A percentile compares a stretch with the other conserved stretches of the same genome.
These are phyloP conservation scores for Neostapfia colusana DNA, from an alignment of 176 grass and related monocot genomes.

Conservation along the genomic window DNA sequence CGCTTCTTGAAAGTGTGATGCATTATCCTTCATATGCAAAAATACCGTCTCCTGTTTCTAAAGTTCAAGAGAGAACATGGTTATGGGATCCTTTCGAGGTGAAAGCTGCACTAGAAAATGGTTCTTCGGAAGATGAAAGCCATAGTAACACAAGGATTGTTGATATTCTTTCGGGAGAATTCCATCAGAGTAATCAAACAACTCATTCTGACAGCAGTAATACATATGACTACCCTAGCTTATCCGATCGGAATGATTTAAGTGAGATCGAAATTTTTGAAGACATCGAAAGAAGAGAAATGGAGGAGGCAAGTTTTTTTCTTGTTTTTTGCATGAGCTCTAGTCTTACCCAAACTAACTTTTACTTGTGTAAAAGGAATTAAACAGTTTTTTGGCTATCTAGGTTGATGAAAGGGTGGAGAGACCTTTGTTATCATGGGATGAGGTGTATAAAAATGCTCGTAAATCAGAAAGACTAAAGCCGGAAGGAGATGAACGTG, in stretches of 20 bases:
- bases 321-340: slow-evolving; percentile 11
- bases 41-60: slow-evolving; percentile 59
- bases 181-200: slow-evolving; percentile 47
- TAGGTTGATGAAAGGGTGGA: slow-evolving; percentile 95
- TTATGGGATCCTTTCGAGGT: slow-evolving; percentile 74
- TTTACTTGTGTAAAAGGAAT: slow-evolving; percentile 16
- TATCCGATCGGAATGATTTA: slow-evolving; percentile 79
- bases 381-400: slow-evolving; percentile 24
- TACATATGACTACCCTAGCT: slow-evolving; percentile 60
- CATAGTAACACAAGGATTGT: slow-evolving; percentile 37
- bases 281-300: slow-evolving; percentile 78
- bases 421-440: slow-evolving; percentile 80
- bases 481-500: slow-evolving; percentile 72
- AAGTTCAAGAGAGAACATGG: slow-evolving; percentile 77
- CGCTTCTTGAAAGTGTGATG: slow-evolving; percentile 80
- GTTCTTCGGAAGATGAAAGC: slow-evolving; percentile 29
- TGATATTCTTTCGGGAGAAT: slow-evolving; percentile 58
- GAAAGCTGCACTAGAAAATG: slow-evolving; percentile 47
- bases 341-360: slow-evolving; percentile 32
- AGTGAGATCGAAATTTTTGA: slow-evolving; percentile 75
- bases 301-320: slow-evolving; percentile 65
- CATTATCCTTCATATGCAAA: slow-evolving; percentile 80
- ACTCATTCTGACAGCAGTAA: slow-evolving; percentile 46
- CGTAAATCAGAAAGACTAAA: slow-evolving; percentile 85
- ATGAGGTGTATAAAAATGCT: slow-evolving; percentile 84